These are phyloP conservation scores for Aspergillus ostianus DNA, from an alignment of 495 filamentous ascomycete genomes.

Conservation along the genomic window DNA sequence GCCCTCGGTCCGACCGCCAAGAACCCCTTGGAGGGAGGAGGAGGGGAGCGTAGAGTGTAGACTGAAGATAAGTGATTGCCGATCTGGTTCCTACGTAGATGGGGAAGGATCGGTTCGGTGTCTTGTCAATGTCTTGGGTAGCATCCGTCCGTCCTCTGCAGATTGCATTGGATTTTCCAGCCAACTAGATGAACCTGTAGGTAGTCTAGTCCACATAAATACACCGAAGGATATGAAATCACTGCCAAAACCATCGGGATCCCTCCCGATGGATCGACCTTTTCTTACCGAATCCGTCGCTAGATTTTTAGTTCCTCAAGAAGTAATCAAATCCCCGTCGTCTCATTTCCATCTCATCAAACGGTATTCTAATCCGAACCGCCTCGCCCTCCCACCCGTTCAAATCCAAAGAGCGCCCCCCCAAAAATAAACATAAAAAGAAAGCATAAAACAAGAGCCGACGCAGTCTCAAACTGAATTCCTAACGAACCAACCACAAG, in stretches of 20 bases:
- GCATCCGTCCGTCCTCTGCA: background rate
- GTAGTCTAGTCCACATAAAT: background rate
- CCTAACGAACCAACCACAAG: too few species aligned
- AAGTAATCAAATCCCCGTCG: background rate
- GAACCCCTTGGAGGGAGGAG: background rate
- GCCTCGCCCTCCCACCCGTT: background rate
- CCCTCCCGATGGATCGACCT: background rate
- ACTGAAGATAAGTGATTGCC: background rate
- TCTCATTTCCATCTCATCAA: background rate
- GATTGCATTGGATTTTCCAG: background rate
- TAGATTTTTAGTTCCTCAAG: background rate
- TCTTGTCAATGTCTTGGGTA: background rate
- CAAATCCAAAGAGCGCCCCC: background rate
- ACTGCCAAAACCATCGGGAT: background rate
- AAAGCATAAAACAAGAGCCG: background rate
- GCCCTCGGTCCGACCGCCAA: background rate
- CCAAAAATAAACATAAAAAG: background rate
- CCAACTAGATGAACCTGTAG: background rate
- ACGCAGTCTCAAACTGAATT: background rate
- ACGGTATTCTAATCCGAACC: background rate
- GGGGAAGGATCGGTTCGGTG: background rate
- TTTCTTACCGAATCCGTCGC: background rate
- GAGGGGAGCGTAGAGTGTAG: background rate
- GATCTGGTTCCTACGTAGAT: background rate
- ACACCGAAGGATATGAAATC: background rate